A percentile compares a stretch with the other conserved stretches of the same genome.
These are phyloP conservation scores for Aspergillus aculeatus DNA, from an alignment of 2,329 filamentous ascomycete genomes.

Conservation along the genomic window DNA sequence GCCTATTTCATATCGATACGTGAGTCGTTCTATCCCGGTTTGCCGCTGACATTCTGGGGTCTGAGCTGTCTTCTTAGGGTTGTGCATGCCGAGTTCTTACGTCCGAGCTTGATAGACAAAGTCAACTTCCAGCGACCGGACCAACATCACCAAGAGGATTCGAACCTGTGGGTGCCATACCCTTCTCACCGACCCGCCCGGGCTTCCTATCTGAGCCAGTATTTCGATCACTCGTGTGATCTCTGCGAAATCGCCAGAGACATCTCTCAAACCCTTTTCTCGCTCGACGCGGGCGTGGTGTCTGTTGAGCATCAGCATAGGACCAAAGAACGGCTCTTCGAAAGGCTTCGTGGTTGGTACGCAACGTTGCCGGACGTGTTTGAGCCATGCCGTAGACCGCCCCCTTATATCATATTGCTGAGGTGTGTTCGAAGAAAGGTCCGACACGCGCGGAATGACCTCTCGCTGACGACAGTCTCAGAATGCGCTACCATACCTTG, in stretches of 20 bases:
- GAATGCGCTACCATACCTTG: slow-evolving; percentile 37
- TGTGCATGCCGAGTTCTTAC: slow-evolving; percentile 37
- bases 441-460: not conserved
- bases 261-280: slow-evolving; percentile 35
- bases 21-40: slow-evolving; percentile 19
- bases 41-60: not conserved
- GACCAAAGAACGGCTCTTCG: slow-evolving; percentile 31
- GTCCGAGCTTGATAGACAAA: slow-evolving; percentile 35
- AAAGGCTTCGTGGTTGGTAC: slow-evolving; percentile 32
- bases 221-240: slow-evolving; percentile 36
- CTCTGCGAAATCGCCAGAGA: slow-evolving; percentile 37
- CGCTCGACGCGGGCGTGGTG: slow-evolving; percentile 11
- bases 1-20: slow-evolving; percentile 41
- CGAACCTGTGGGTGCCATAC: slow-evolving; percentile 32
- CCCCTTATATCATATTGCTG: slow-evolving; percentile 33
- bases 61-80: slow-evolving; percentile 23
- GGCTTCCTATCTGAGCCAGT: slow-evolving; percentile 29
- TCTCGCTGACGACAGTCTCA: slow-evolving; percentile 8
- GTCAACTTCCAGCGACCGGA: slow-evolving; percentile 30
- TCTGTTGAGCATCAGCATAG: slow-evolving; percentile 16
- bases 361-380: slow-evolving; percentile 30
- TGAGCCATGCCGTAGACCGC: slow-evolving; percentile 23
- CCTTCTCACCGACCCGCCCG: slow-evolving; percentile 31
- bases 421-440: not conserved
- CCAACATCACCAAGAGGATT: slow-evolving; percentile 17